Percentiles rank a stretch among this genome's conserved stretches.
These are phyloP conservation scores for Hydnomerulius pinastri DNA, from an alignment of 768 basidiomycete genomes.

Conservation along the genomic window DNA sequence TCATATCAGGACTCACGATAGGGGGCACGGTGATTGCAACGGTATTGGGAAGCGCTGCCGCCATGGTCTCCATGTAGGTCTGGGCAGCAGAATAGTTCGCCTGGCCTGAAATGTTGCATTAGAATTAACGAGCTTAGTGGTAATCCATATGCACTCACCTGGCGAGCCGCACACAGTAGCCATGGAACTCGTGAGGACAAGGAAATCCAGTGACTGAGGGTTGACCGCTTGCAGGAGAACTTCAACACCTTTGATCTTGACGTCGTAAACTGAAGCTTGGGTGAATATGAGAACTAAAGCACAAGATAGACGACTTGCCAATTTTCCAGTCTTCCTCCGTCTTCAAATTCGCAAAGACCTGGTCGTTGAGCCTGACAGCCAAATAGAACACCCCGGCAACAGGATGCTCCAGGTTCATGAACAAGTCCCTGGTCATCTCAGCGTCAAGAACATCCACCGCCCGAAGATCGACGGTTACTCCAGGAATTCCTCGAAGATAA, in stretches of 20 bases:
- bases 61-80: neutral
- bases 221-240: constrained; percentile 12
- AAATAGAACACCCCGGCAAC: neutral
- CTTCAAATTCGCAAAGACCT: constrained; percentile 10
- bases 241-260: constrained; percentile 14
- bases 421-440: neutral
- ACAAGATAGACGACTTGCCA: neutral
- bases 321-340: constrained; percentile 13
- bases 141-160: neutral
- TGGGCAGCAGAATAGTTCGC: neutral
- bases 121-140: neutral
- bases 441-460: neutral
- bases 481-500: neutral
- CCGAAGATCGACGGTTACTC: neutral
- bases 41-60: neutral
- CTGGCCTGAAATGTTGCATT: neutral
- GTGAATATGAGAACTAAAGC: neutral
- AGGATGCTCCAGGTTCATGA: neutral
- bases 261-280: constrained; percentile 9
- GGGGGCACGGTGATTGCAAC: neutral
- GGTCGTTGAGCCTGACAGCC: constrained; percentile 11
- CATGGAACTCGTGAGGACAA: constrained; percentile 10
- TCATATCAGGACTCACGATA: neutral
- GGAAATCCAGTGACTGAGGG: constrained; percentile 13
- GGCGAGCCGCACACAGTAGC: constrained; percentile 5